Conservation (phyloP, 2,329 filamentous ascomycete species). For the Leptoxyphium fumago region DNA sequence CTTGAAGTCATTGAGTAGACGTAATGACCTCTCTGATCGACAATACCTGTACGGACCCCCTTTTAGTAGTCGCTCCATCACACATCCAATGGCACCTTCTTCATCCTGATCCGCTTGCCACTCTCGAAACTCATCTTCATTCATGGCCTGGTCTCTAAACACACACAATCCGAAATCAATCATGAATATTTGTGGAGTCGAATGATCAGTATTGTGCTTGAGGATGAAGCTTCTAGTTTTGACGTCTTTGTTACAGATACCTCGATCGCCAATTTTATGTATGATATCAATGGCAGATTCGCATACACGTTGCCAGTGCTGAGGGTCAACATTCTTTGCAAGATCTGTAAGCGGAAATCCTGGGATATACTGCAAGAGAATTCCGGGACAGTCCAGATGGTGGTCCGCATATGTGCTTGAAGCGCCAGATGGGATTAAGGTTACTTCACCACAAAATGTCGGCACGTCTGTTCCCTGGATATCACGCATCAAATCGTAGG, state of each 20-base stretch:
- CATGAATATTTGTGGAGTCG: background rate
- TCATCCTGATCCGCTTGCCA: background rate
- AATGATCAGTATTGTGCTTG: background rate
- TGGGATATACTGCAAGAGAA: background rate
- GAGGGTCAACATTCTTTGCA: background rate
- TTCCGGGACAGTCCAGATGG: background rate
- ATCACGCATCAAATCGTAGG: background rate
- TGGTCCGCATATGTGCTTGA: background rate
- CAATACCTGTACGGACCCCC: background rate
- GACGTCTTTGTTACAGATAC: background rate
- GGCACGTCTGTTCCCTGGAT: background rate
- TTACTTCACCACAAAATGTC: background rate
- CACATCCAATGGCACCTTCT: background rate
- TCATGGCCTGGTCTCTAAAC: background rate
- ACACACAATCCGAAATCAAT: background rate
- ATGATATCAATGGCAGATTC: background rate
- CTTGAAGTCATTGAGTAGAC: background rate
- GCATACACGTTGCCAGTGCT: background rate
- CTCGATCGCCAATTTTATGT: background rate
- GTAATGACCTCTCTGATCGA: background rate
- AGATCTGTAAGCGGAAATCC: background rate
- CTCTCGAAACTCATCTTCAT: background rate
- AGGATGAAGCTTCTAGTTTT: background rate
- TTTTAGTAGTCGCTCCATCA: background rate
- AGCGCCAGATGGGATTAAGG: background rate